Evolutionary conservation across 2,329 filamentous ascomycete genomes (phyloP).

Genomic region (Calonectria honghensis): DNA sequence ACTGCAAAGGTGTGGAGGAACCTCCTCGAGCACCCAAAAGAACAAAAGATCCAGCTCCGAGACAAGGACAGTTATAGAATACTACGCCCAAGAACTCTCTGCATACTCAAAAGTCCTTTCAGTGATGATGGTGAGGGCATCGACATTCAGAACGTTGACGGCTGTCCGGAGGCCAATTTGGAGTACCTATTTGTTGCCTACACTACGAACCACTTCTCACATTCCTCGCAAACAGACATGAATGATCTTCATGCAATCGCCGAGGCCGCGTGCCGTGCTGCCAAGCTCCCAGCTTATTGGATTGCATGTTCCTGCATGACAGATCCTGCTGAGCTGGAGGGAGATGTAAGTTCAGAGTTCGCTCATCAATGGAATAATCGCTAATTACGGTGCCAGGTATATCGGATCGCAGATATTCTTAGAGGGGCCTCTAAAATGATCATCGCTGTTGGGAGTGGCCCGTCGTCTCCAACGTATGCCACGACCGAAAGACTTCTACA

Average conservation of each 20-base stretch:
- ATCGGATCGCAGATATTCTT: slow-evolving; percentile 55
- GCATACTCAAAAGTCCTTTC: slow-evolving; percentile 51
- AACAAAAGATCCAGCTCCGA: slow-evolving; percentile 46
- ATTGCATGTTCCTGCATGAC: slow-evolving; percentile 55
- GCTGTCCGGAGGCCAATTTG: slow-evolving; percentile 50
- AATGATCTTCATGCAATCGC: slow-evolving; percentile 53
- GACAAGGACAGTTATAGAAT: slow-evolving; percentile 52
- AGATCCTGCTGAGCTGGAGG: slow-evolving; percentile 50
- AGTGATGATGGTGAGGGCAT: slow-evolving; percentile 51
- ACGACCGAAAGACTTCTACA: slow-evolving; percentile 51
- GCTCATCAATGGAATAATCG: background rate
- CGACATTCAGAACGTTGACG: slow-evolving; percentile 49
- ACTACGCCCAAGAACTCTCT: slow-evolving; percentile 51
- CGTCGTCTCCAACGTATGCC: slow-evolving; percentile 41
- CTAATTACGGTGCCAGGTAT: slow-evolving; percentile 46
- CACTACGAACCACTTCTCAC: slow-evolving; percentile 53
- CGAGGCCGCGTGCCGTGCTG: slow-evolving; percentile 52
- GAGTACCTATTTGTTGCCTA: slow-evolving; percentile 54
- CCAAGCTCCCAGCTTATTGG: slow-evolving; percentile 54
- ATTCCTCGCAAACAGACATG: slow-evolving; percentile 50
- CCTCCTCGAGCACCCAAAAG: slow-evolving; percentile 53
- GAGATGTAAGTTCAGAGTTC: slow-evolving; percentile 44
- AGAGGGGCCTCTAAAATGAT: slow-evolving; percentile 52
- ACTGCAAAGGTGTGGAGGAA: slow-evolving; percentile 55
- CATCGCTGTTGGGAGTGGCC: slow-evolving; percentile 51